A percentile compares a stretch with the other conserved stretches of the same genome.
Evolutionary conservation across 2,329 filamentous ascomycete species (phyloP).

Genomic region (Aspergillus terreus): DNA sequence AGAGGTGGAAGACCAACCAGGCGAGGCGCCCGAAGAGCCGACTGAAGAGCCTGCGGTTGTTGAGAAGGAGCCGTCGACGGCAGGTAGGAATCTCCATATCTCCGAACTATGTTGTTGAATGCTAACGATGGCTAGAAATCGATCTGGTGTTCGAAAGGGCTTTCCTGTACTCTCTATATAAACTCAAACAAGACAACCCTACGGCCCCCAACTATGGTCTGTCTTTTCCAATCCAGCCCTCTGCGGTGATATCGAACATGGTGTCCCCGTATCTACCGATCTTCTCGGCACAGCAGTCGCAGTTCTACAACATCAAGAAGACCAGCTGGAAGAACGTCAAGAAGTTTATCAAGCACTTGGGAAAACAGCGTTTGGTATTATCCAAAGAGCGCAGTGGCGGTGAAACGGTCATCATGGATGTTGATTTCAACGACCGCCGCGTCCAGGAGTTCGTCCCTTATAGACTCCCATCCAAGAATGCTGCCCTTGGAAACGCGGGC

Average conservation of each 20-base stretch:
- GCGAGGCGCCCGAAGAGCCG: conserved; percentile 19
- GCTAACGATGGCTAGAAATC: conserved; percentile 51
- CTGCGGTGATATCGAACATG: conserved; percentile 59
- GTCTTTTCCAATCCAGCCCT: conserved; percentile 61
- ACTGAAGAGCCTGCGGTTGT: conserved; percentile 26
- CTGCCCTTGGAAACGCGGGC: conserved; percentile 39
- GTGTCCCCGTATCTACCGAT: conserved; percentile 65
- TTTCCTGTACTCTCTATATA: conserved; percentile 60
- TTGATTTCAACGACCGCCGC: conserved; percentile 58
- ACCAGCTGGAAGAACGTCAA: conserved; percentile 67
- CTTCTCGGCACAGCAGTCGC: conserved; percentile 52
- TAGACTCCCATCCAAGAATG: conserved; percentile 56
- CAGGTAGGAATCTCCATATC: conserved; percentile 40
- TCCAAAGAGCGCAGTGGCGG: conserved; percentile 62
- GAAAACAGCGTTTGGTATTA: conserved; percentile 61
- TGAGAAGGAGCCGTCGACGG: conserved; percentile 54
- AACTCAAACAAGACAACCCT: conserved; percentile 56
- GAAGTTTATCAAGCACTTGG: conserved; percentile 66
- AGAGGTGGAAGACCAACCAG: conserved; percentile 12
- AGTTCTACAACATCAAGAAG: conserved; percentile 65
- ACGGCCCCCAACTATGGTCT: conserved; percentile 52
- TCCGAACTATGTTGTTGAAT: neutral
- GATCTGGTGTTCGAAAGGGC: conserved; percentile 63
- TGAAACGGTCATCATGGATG: conserved; percentile 61
- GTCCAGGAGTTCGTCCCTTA: conserved; percentile 60